Conservation (phyloP, 441 rosid genomes). For the Dalechampia spathulata region DNA sequence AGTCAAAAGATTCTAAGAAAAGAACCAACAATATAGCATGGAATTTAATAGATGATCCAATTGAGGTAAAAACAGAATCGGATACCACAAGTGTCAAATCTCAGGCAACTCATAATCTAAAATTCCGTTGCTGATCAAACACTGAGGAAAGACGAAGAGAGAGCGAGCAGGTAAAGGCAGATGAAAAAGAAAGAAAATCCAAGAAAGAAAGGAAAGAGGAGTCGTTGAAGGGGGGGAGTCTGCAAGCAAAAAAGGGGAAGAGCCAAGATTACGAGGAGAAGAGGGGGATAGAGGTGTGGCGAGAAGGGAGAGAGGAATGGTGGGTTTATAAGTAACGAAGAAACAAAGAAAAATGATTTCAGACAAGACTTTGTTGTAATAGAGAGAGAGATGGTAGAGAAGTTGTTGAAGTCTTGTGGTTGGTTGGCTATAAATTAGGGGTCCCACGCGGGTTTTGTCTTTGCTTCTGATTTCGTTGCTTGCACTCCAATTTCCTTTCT, state of each 20-base stretch:
- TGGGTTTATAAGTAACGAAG: constrained; percentile 17
- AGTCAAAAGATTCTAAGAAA: constrained; percentile 22
- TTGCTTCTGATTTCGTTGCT: constrained; percentile 27
- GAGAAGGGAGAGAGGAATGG: constrained; percentile 5
- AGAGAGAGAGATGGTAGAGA: constrained; percentile 9
- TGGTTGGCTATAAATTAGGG: constrained; percentile 25
- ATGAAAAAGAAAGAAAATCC: constrained; percentile 3
- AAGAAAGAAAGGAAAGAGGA: no score
- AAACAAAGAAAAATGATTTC: not conserved
- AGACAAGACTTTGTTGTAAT: no score
- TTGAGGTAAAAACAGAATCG: constrained; percentile 35
- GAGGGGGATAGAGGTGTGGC: not conserved
- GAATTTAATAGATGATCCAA: constrained; percentile 29
- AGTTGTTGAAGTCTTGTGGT: constrained; percentile 22
- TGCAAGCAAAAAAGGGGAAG: constrained; percentile 8
- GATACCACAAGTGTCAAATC: constrained; percentile 27
- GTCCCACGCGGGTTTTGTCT: constrained; percentile 27
- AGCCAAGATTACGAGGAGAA: not conserved
- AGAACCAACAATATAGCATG: constrained; percentile 16
- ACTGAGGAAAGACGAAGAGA: constrained; percentile 5
- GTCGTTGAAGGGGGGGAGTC: no score
- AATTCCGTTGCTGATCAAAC: not conserved
- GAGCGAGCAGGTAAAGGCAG: constrained; percentile 21
- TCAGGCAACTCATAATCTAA: constrained; percentile 22
- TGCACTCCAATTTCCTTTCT: constrained; percentile 25